phyloP scores from a whole-genome alignment of 2,329 filamentous ascomycete species.

The Alternaria sp. region DNA sequence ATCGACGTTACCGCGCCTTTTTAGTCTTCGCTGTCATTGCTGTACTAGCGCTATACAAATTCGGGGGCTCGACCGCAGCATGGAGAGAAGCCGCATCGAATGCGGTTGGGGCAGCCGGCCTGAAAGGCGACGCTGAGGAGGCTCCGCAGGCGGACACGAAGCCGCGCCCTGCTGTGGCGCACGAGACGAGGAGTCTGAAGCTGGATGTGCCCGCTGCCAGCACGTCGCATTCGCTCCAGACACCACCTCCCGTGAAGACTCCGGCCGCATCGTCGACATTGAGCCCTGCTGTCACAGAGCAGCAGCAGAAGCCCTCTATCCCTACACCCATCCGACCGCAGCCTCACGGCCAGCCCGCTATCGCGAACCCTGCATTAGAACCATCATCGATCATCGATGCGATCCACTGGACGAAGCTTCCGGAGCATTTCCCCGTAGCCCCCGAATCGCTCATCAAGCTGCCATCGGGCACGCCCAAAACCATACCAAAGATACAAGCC shows the following conservation, averaged over 20 bases:
- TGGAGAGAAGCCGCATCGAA: constrained; percentile 35
- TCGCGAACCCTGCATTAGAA: constrained; percentile 28
- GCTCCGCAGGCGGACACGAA: constrained; percentile 24
- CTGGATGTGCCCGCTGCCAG: constrained; percentile 42
- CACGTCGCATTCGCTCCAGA: constrained; percentile 27
- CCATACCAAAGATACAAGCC: constrained; percentile 79
- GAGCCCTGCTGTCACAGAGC: constrained; percentile 15
- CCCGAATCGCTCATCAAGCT: constrained; percentile 74
- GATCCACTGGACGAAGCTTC: constrained; percentile 75
- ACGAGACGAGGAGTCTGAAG: constrained; percentile 42
- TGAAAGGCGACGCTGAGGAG: constrained; percentile 25
- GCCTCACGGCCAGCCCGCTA: constrained; percentile 19
- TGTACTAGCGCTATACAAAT: constrained; percentile 62
- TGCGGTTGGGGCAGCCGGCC: constrained; percentile 25
- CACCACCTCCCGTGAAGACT: constrained; percentile 38
- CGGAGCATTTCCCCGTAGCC: constrained; percentile 79
- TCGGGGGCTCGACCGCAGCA: constrained; percentile 55
- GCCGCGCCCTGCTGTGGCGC: constrained; percentile 33
- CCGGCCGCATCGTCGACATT: constrained; percentile 16
- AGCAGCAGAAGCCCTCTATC: constrained; percentile 24
- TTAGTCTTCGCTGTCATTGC: constrained; percentile 62
- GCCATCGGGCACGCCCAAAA: constrained; percentile 72
- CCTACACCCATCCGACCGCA: constrained; percentile 20
- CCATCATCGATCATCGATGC: constrained; percentile 28
- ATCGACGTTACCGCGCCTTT: constrained; percentile 68